Evolutionary conservation across 139 green algal species (phyloP), one percentile per base, ranked within the genome.

Genomic region (Coelastrella sp.): DNA sequence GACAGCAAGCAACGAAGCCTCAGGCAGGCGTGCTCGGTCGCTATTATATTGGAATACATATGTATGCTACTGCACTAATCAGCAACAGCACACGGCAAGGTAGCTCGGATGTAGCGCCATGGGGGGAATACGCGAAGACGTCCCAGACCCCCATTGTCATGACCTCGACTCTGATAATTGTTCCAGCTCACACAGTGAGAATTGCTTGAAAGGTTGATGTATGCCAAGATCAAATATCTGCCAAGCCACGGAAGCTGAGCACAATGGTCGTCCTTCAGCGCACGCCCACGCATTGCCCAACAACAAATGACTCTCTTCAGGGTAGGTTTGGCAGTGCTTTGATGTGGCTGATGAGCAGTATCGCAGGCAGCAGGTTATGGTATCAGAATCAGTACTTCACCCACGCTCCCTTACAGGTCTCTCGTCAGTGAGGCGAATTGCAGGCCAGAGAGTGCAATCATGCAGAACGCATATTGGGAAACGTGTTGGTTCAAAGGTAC

Each of bases 401-500:
- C 45, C 45, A 57, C 15, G 6, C 53, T 32, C 30, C 53, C n/a
- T 15, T 6, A 30, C 62, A 69, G 71, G 71, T n/a, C 71, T 79
- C n/a, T 62, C 40, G n/a, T 79, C 71, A 41, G 41, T 79, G n/a
- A 53, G 71, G 40, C 48, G 40, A 25, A 63, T 79, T n/a, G 71
- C 30, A 40, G 71, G 71, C 43, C 71, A 79, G 71, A 41, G 41
- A 23, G 25, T 79, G 43, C 38, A 23, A n/a, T 19, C 71, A 62
- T 41, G 71, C 25, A 15, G 41, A n/a, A 41, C 41, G 34, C 40
- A 77, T 34, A 19, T 5, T 27, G 68, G 23, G 19, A 11, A 59
- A 40, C 71, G 71, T 32, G 41, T 79, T 35, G 71, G 71, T 32
- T 37, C 71, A 43, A 79, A 79, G 71, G 71, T 79, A 57, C 2